Evolutionary conservation across 768 basidiomycete species (phyloP), one percentile per base, ranked within the genome.

Genomic region (Lentinula sp.): DNA sequence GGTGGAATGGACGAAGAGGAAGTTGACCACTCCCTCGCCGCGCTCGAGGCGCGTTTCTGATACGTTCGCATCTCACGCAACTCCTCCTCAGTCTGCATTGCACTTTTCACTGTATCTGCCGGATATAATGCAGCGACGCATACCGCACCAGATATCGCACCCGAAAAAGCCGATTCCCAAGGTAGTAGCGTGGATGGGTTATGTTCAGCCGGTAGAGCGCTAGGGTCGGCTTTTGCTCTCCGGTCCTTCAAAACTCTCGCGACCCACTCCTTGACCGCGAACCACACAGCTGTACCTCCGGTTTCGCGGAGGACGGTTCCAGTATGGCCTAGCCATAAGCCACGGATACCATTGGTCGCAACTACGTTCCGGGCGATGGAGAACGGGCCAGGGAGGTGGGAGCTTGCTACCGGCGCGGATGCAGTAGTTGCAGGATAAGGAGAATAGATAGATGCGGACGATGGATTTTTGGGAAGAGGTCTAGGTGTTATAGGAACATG

Each of bases 261-360:
- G 18, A 90, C 81, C 62, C 85, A 81, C 71, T 98, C 94, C 70
- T 95, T 97, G 9, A 87, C 84, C 18, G 85, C 78, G 72, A 98
- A 98, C 96, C 96, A 98, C 1, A 93, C 90, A 0, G 89, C 85
- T 4, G 85, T 85, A 4, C 96, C 95, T 9, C 95, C 95, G 0
- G 91, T 92, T 71, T 98, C 96, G 20, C 96, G 90, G 35, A 98
- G 83, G 63, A 98, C 77, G 0, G 95, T 98, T 6, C 93, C 96
- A 0, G 88, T 92, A 66, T 98, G 96, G 2, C 96, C 96, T 6
- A 96, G 82, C 96, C 96, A 98, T n/a, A 98, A 84, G 5, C 95
- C 95, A 13, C 84, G 81, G 3, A 95, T 13, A 39, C 96, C 96
- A 15, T 84, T 78, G 0, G 79, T 75, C 43, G 83, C 83, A 12